A percentile compares a stretch with the other conserved stretches of the same genome.
These are phyloP conservation scores for Annulohypoxylon nitens DNA, from an alignment of 495 filamentous ascomycete genomes.

Conservation along the genomic window DNA sequence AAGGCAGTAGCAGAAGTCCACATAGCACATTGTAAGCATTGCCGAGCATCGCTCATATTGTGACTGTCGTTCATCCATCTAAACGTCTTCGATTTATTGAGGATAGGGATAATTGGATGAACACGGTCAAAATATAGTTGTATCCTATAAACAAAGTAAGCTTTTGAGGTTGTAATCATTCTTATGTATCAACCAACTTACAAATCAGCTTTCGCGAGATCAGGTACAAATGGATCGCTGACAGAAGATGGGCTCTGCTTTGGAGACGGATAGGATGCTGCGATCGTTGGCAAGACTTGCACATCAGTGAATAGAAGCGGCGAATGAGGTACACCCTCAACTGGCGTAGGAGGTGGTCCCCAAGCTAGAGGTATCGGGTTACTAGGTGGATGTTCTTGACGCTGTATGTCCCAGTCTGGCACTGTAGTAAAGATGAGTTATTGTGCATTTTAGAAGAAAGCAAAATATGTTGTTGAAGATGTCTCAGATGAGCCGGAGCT, in stretches of 20 bases:
- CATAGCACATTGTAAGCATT: conserved; percentile 68
- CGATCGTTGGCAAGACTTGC: conserved; percentile 48
- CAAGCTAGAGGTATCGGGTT: conserved; percentile 31
- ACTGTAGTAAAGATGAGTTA: conserved; percentile 34
- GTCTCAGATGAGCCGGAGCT: conserved; percentile 40
- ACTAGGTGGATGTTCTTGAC: conserved; percentile 29
- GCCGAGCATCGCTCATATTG: conserved; percentile 44
- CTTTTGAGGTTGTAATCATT: conserved; percentile 36
- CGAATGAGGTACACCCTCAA: conserved; percentile 31
- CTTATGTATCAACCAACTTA: conserved; percentile 49
- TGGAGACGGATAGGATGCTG: conserved; percentile 46
- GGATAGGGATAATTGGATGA: conserved; percentile 66
- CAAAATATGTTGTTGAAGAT: conserved; percentile 38
- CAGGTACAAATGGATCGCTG: conserved; percentile 47
- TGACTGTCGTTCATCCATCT: conserved; percentile 40
- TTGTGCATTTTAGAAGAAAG: conserved; percentile 1
- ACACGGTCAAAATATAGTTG: conserved; percentile 72
- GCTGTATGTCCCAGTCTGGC: conserved; percentile 37
- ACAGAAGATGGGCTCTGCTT: conserved; percentile 39
- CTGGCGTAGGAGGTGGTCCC: conserved; percentile 12
- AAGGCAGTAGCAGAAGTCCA: conserved; percentile 66
- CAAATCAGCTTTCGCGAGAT: conserved; percentile 62
- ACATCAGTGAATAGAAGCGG: conserved; percentile 39
- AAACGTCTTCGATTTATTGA: conserved; percentile 58
- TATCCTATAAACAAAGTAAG: conserved; percentile 38